phyloP scores from a whole-genome alignment of 495 filamentous ascomycete species.

The Penicillium goetzii region DNA sequence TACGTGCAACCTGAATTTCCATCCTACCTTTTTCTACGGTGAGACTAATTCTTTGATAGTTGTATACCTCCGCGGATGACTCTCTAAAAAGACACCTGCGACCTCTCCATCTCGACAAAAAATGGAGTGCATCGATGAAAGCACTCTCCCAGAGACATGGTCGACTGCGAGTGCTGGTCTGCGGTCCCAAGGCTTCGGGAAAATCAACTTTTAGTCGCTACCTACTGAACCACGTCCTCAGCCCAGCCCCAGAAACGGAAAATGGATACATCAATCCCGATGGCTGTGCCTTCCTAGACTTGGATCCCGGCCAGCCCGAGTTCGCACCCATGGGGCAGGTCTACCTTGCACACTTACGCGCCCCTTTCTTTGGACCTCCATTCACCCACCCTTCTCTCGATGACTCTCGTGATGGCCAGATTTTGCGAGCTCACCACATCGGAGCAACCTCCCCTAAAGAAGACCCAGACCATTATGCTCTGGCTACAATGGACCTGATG shows the following conservation, averaged over 20 bases:
- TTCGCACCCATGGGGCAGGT: slow-evolving; percentile 77
- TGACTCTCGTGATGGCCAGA: slow-evolving; percentile 35
- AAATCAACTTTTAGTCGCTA: slow-evolving; percentile 84
- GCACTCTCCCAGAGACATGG: slow-evolving; percentile 42
- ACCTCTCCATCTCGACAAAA: slow-evolving; percentile 63
- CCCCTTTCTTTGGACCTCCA: slow-evolving; percentile 71
- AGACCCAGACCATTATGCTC: slow-evolving; percentile 70
- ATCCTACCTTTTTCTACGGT: neutral
- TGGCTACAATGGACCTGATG: slow-evolving; percentile 70
- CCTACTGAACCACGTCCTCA: slow-evolving; percentile 75
- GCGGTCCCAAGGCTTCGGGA: slow-evolving; percentile 81
- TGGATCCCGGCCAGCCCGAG: slow-evolving; percentile 86
- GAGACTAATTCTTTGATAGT: slow-evolving; percentile 32
- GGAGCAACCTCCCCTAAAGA: slow-evolving; percentile 69
- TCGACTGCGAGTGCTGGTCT: slow-evolving; percentile 59
- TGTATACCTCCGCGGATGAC: slow-evolving; percentile 53
- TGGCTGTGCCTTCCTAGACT: slow-evolving; percentile 69
- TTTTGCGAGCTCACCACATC: slow-evolving; percentile 73
- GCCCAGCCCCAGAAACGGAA: slow-evolving; percentile 44
- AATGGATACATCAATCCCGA: slow-evolving; percentile 40
- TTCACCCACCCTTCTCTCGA: slow-evolving; percentile 67
- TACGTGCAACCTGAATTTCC: slow-evolving; percentile 28
- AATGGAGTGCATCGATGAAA: slow-evolving; percentile 60
- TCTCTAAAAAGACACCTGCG: slow-evolving; percentile 56
- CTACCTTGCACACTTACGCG: slow-evolving; percentile 66